These are phyloP conservation scores for Didymella sp. DNA, from an alignment of 2,329 filamentous ascomycete genomes.

Conservation along the genomic window DNA sequence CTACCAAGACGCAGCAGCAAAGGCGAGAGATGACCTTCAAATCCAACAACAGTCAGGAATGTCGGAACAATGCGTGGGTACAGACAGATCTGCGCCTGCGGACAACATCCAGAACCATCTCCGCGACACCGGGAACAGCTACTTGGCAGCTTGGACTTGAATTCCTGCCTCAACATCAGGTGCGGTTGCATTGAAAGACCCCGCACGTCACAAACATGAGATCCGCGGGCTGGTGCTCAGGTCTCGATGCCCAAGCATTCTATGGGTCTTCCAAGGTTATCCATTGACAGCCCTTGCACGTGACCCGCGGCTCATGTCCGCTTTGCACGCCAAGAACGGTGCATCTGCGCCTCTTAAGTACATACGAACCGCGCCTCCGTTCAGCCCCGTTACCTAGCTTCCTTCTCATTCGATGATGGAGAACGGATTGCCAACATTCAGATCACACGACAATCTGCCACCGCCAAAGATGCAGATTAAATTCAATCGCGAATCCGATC, in stretches of 20 bases:
- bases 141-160: not conserved
- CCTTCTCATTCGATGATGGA: not conserved
- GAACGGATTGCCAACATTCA: not conserved
- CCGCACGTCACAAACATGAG: not conserved
- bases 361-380: not conserved
- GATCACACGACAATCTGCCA: not conserved
- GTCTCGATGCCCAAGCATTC: not conserved
- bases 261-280: not conserved
- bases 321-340: conserved; percentile 2
- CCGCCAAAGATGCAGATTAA: not conserved
- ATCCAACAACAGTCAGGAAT: not conserved
- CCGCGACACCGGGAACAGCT: not conserved
- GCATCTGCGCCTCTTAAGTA: not conserved
- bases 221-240: not conserved
- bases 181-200: not conserved
- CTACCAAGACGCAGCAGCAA: not conserved
- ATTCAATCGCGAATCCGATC: not conserved
- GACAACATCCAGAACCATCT: not conserved
- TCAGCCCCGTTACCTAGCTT: not conserved
- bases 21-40: not conserved
- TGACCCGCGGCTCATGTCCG: conserved; percentile 6
- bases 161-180: not conserved
- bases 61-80: not conserved
- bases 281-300: not conserved
- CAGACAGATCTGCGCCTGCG: not conserved